phyloP scores from a whole-genome alignment of 2,329 filamentous ascomycete genomes.

The Teratosphaeria viscida region DNA sequence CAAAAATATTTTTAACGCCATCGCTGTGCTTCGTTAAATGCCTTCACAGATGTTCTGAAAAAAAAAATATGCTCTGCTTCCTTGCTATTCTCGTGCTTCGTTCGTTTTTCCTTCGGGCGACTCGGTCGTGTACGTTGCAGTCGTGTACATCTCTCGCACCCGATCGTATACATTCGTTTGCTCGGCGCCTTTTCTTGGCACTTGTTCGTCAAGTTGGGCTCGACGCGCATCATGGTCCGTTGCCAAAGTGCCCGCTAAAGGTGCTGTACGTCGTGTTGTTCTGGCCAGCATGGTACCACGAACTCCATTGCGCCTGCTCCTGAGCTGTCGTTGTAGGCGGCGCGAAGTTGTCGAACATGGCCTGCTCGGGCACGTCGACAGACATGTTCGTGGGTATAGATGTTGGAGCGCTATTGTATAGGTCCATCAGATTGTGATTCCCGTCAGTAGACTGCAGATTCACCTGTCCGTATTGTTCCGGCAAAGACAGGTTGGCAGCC shows the following conservation, averaged over 20 bases:
- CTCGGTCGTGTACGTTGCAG: not conserved
- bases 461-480: not conserved
- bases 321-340: not conserved
- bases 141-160: not conserved
- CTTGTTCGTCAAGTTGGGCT: not conserved
- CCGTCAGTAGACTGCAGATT: not conserved
- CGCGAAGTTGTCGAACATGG: not conserved
- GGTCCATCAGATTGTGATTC: not conserved
- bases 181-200: not conserved
- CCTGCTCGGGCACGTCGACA: not conserved
- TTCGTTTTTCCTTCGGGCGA: not conserved
- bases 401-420: not conserved
- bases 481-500: not conserved
- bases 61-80: not conserved
- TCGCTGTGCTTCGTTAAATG: not conserved
- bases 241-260: not conserved
- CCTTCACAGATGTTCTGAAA: not conserved
- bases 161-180: not conserved
- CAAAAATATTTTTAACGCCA: not conserved
- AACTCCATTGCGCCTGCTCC: not conserved
- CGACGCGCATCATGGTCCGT: not conserved
- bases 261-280: not conserved
- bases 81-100: not conserved
- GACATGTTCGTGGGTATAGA: not conserved
- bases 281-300: not conserved